These are phyloP conservation scores for Lentinus brumalis DNA, from an alignment of 768 basidiomycete genomes.

Conservation along the genomic window DNA sequence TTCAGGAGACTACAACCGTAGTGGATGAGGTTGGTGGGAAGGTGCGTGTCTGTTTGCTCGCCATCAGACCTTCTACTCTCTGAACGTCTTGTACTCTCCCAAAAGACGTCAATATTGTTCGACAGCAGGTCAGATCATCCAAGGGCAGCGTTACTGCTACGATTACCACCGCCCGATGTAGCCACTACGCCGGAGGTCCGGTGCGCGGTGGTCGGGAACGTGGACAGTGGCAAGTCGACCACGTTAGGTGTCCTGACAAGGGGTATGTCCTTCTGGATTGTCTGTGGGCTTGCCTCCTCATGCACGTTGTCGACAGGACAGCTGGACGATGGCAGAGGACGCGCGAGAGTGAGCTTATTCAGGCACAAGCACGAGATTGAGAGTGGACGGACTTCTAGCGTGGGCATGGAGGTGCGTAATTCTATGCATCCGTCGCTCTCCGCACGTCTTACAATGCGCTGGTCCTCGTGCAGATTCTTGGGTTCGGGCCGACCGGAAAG, in stretches of 20 bases:
- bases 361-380: constrained; percentile 98
- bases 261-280: constrained; percentile 45
- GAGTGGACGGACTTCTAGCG: constrained; percentile 91
- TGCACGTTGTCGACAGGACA: constrained; percentile 45
- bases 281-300: background rate
- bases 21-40: constrained; percentile 83
- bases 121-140: constrained; percentile 49
- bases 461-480: constrained; percentile 64
- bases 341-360: constrained; percentile 86
- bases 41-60: constrained; percentile 40
- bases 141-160: constrained; percentile 61
- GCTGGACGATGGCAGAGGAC: constrained; percentile 80
- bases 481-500: constrained; percentile 75
- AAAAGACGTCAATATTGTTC: constrained; percentile 59
- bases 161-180: constrained; percentile 75
- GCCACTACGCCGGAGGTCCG: constrained; percentile 88
- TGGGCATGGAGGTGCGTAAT: constrained; percentile 87
- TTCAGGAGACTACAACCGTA: constrained; percentile 43
- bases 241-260: constrained; percentile 94
- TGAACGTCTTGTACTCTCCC: background rate
- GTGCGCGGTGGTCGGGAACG: constrained; percentile 95
- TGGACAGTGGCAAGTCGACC: constrained; percentile 92
- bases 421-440: background rate
- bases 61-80: background rate
- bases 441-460: background rate